Percentiles rank a stretch among this genome's conserved stretches.
These are phyloP conservation scores for Bipolaris cookei DNA, from an alignment of 2,329 filamentous ascomycete species.

Conservation along the genomic window DNA sequence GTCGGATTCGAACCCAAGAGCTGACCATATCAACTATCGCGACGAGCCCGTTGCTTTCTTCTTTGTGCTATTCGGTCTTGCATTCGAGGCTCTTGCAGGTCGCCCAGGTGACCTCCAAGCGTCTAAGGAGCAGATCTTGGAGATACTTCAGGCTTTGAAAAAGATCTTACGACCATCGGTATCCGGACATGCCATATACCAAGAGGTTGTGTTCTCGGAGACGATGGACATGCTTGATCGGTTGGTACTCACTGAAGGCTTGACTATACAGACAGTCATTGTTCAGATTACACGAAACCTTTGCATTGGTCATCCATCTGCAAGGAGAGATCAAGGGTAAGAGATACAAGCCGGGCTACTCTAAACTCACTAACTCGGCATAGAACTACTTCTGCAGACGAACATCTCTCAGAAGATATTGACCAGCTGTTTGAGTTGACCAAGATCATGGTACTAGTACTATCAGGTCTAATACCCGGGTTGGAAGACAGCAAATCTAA, in stretches of 20 bases:
- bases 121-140: constrained; percentile 78
- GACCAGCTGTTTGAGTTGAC: constrained; percentile 98
- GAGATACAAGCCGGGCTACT: constrained; percentile 28
- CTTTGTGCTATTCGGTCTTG: constrained; percentile 95
- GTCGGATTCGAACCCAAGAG: constrained; percentile 59
- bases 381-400: constrained; percentile 58
- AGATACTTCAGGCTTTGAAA: constrained; percentile 88
- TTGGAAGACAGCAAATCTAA: constrained; percentile 63
- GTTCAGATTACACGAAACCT: constrained; percentile 91
- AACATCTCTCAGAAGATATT: constrained; percentile 91
- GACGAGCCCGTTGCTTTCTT: constrained; percentile 99
- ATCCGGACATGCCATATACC: constrained; percentile 94
- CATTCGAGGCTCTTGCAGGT: constrained; percentile 92
- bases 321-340: constrained; percentile 69
- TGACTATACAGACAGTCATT: constrained; percentile 88
- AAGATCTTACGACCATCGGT: constrained; percentile 95
- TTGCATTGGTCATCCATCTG: constrained; percentile 89
- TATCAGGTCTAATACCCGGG: constrained; percentile 86
- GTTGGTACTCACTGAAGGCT: constrained; percentile 86
- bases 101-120: constrained; percentile 74
- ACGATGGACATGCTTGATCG: constrained; percentile 96
- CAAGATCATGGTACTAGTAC: constrained; percentile 90
- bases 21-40: constrained; percentile 88
- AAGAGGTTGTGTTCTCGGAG: constrained; percentile 93
- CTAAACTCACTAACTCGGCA: constrained; percentile 9